Conservation (phyloP, 2,329 filamentous ascomycete species). For the Sporothrix schenckii region DNA sequence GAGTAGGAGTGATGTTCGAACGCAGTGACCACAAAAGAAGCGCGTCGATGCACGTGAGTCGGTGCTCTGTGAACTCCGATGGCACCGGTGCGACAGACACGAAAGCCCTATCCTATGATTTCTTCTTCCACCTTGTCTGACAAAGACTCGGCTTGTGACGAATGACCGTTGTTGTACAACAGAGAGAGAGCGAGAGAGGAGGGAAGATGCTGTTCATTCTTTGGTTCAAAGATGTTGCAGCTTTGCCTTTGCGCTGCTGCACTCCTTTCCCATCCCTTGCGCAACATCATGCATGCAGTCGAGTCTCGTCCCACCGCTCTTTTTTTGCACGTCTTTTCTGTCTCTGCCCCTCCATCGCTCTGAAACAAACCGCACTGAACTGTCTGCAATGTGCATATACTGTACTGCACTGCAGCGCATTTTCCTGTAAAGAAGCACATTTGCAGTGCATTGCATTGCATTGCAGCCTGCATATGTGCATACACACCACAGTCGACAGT, state of each 20-base stretch:
- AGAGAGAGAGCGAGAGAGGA: neutral
- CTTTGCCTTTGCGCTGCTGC: neutral
- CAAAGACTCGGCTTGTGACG: neutral
- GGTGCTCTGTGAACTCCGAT: neutral
- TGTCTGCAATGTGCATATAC: too few species aligned
- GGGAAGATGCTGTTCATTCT: neutral
- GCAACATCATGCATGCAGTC: conserved; percentile 1
- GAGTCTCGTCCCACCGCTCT: conserved; percentile 25
- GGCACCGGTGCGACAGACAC: neutral
- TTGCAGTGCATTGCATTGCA: neutral
- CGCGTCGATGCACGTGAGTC: neutral
- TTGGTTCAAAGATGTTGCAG: neutral
- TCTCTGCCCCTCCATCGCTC: neutral
- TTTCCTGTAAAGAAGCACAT: neutral
- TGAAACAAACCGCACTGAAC: neutral
- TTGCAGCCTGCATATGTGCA: conserved; percentile 19
- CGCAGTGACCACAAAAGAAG: conserved; percentile 5
- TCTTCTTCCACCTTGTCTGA: neutral
- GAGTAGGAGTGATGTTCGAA: neutral
- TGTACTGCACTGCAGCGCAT: too few species aligned
- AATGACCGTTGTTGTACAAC: conserved; percentile 10
- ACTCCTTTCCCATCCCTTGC: conserved; percentile 9
- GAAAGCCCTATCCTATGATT: too few species aligned
- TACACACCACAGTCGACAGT: neutral
- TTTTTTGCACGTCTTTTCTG: neutral